phyloP scores from a whole-genome alignment of 371 early-diverging fungal genomes.

The Zopfochytrium polystomum region DNA sequence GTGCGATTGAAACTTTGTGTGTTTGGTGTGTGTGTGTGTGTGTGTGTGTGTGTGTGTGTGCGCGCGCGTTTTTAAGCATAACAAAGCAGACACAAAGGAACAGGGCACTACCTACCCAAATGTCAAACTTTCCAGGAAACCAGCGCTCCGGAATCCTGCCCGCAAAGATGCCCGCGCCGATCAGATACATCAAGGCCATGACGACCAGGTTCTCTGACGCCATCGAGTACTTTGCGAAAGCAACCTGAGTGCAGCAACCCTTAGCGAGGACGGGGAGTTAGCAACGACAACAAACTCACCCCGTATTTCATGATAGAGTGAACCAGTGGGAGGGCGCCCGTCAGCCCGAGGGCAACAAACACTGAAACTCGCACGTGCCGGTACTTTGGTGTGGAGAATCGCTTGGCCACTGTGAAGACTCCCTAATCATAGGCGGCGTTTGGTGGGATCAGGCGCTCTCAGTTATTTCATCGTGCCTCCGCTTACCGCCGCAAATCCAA shows the following conservation, averaged over 20 bases:
- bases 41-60: neutral
- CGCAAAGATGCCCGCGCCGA: constrained; percentile 83
- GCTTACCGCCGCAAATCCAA: constrained; percentile 63
- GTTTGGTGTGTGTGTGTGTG: no score
- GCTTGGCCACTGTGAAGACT: constrained; percentile 15
- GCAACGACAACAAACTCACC: neutral
- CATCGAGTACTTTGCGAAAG: constrained; percentile 49
- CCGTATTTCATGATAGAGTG: constrained; percentile 16
- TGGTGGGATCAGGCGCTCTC: neutral
- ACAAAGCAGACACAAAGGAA: neutral
- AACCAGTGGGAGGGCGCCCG: constrained; percentile 71
- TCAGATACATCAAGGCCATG: constrained; percentile 75
- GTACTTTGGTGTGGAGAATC: constrained; percentile 59
- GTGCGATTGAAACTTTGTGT: constrained; percentile 69
- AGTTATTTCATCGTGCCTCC: constrained; percentile 9
- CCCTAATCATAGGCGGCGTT: constrained; percentile 14
- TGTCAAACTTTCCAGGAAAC: constrained; percentile 66
- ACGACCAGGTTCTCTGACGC: constrained; percentile 58
- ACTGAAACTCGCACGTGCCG: constrained; percentile 73
- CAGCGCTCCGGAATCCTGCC: constrained; percentile 65
- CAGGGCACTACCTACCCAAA: constrained; percentile 53
- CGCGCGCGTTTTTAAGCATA: neutral
- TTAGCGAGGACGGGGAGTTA: neutral
- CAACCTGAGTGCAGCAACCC: no score
- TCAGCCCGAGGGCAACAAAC: constrained; percentile 77